phyloP scores from a whole-genome alignment of 2,329 filamentous ascomycete genomes.

The Colletotrichum sp. region DNA sequence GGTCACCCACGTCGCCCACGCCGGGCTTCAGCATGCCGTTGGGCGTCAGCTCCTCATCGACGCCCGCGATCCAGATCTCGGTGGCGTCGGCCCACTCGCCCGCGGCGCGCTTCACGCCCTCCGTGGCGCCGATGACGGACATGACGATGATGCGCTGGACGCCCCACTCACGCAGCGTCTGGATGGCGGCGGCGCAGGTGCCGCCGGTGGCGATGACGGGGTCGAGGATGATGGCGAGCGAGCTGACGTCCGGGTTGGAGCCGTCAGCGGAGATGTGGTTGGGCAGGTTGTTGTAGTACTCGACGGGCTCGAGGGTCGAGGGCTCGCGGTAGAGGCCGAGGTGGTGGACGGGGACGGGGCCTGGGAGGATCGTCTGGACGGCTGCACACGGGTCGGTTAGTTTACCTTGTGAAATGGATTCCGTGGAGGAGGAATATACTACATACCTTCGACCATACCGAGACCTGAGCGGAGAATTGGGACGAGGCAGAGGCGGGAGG shows the following conservation, averaged over 20 bases:
- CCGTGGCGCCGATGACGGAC: slow-evolving; percentile 73
- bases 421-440: background rate
- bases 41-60: slow-evolving; percentile 77
- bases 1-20: slow-evolving; percentile 87
- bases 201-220: slow-evolving; percentile 94
- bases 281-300: slow-evolving; percentile 98
- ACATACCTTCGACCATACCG: slow-evolving; percentile 83
- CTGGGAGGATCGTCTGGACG: slow-evolving; percentile 81
- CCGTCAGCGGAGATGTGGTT: slow-evolving; percentile 61
- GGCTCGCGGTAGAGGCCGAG: slow-evolving; percentile 94
- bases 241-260: slow-evolving; percentile 40
- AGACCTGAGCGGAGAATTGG: slow-evolving; percentile 93
- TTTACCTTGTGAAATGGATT: background rate
- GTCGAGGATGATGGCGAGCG: slow-evolving; percentile 83
- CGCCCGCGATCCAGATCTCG: slow-evolving; percentile 81
- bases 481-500: slow-evolving; percentile 77
- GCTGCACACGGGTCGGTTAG: slow-evolving; percentile 49
- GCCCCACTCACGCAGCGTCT: slow-evolving; percentile 89
- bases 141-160: slow-evolving; percentile 82
- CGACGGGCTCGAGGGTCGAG: slow-evolving; percentile 84
- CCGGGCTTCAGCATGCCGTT: slow-evolving; percentile 91
- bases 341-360: slow-evolving; percentile 84
- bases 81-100: slow-evolving; percentile 79
- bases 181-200: slow-evolving; percentile 87
- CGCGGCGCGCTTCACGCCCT: slow-evolving; percentile 75